These are phyloP conservation scores for Posidonia australis DNA, from an alignment of 106 monocot genomes.

Conservation along the genomic window DNA sequence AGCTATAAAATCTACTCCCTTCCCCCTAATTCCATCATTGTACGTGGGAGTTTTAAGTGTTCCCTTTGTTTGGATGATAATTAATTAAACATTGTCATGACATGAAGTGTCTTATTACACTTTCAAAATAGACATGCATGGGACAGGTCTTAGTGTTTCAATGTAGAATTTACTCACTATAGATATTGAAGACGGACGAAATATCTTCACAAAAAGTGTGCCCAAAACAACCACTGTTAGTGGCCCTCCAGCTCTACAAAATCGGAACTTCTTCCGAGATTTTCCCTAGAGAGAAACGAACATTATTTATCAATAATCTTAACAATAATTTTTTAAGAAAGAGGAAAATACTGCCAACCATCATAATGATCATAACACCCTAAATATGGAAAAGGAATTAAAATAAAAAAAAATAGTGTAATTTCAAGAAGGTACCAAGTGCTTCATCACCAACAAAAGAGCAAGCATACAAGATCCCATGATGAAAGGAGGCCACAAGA, in stretches of 20 bases:
- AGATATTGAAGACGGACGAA: conserved; percentile 92
- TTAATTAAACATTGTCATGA: neutral
- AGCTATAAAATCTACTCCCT: too few relatives aligned
- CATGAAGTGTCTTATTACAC: neutral
- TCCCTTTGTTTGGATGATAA: too few relatives aligned
- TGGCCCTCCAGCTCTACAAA: conserved; percentile 79
- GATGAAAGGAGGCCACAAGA: conserved; percentile 89
- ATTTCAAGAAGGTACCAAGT: conserved; percentile 40
- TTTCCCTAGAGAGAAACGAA: conserved; percentile 55
- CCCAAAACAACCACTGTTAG: conserved; percentile 86
- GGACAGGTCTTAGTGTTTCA: neutral
- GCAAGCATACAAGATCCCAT: conserved; percentile 79
- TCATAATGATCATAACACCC: neutral
- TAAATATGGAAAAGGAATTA: neutral
- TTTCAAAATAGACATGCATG: neutral
- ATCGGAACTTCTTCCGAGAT: conserved; percentile 45
- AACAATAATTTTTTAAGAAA: too few relatives aligned
- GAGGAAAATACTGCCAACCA: too few relatives aligned
- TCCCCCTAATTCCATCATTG: too few relatives aligned
- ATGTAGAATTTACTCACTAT: conserved; percentile 41
- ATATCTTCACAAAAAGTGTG: conserved; percentile 81
- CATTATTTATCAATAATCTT: neutral
- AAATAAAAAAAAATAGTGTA: neutral
- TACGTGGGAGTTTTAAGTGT: too few relatives aligned
- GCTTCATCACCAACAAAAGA: conserved; percentile 82